phyloP scores from a whole-genome alignment of 1,139 yeast species.

The Pichia sp. region DNA sequence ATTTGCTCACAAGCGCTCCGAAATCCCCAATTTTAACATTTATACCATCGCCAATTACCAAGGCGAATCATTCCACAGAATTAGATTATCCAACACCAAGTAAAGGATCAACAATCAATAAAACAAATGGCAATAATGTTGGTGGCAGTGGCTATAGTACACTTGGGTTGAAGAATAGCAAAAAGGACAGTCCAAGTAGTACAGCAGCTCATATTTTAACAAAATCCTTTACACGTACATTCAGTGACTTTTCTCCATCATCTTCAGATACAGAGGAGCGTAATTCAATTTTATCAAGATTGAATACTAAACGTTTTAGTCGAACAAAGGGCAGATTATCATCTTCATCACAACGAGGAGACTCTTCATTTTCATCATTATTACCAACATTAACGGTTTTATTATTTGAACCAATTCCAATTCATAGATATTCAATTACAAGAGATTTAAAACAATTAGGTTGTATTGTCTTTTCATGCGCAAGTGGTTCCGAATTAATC shows the following conservation, averaged over 20 bases:
- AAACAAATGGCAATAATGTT: neutral
- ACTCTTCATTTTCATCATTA: slow-evolving; percentile 1
- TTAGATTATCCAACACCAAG: too few relatives aligned
- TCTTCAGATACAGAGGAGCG: slow-evolving; percentile 68
- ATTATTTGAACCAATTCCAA: slow-evolving; percentile 83
- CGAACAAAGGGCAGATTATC: slow-evolving; percentile 15
- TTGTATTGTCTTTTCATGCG: slow-evolving; percentile 73
- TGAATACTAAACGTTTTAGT: slow-evolving; percentile 31
- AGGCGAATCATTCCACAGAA: neutral
- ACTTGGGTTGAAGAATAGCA: neutral
- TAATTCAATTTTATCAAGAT: slow-evolving; percentile 45
- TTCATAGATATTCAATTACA: slow-evolving; percentile 63
- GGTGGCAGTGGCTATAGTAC: neutral
- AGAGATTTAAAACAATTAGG: slow-evolving; percentile 64
- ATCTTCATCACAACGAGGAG: slow-evolving; percentile 13
- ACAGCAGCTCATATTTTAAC: slow-evolving; percentile 25
- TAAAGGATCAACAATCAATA: neutral
- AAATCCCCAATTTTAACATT: slow-evolving; percentile 12
- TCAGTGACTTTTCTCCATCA: slow-evolving; percentile 52
- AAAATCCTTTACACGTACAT: slow-evolving; percentile 26
- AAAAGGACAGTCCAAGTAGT: slow-evolving; percentile 3
- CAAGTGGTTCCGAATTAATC: slow-evolving; percentile 77
- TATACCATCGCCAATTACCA: slow-evolving; percentile 9
- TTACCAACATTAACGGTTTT: slow-evolving; percentile 37
- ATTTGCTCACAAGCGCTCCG: slow-evolving; percentile 2